Base-by-base conservation (phyloP, 352 stramenopile genomes). In the Stephanocyclus meneghinianus region DNA sequence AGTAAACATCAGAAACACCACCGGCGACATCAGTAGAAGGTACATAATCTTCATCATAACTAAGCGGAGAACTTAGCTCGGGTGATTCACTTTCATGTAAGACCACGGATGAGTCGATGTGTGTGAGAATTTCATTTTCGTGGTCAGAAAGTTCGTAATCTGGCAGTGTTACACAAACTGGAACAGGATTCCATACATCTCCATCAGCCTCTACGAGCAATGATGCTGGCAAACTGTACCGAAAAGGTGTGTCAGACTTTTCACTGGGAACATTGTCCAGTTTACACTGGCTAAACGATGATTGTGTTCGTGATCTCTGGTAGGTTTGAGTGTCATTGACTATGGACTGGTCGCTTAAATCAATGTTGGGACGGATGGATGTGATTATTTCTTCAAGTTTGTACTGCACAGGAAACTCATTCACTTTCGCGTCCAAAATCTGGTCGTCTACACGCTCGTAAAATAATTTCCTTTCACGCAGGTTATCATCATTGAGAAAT, bases 131-230 rank as follows among this genome's bases (percentile, higher is more conserved):
- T 30, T 21, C n/a, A 18, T 66, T 26, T 32, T 55, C 8, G 8
- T 79, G 42, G 21, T 71, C 53, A 55, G 18, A 10, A 10, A 26
- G 4, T 10, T 61, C 65, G 35, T 50, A 15, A 2, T 63, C 70
- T 47, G 32, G 42, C 37, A 53, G 10, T 71, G 57, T 64, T 42
- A 44, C 45, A 40, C n/a, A 42, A 30, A 62, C 9, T 55, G 73
- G 65, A 66, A 63, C 18, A 59, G 68, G 63, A 60, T 53, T 77
- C 75, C 75, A 82, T 0, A 45, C 50, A 51, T 82, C 68, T 44
- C 74, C 55, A 67, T 74, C 63, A 30, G 75, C 75, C 50, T 82
- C 68, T 26, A 48, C 68, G 16, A 82, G 56, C 13, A 82, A 47
- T 16, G 60, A 66, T 42, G 53, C 4, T 57, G 75, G 75, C 10